phyloP scores from a whole-genome alignment of 179 eudicot species.

The Beta macrorhiza region DNA sequence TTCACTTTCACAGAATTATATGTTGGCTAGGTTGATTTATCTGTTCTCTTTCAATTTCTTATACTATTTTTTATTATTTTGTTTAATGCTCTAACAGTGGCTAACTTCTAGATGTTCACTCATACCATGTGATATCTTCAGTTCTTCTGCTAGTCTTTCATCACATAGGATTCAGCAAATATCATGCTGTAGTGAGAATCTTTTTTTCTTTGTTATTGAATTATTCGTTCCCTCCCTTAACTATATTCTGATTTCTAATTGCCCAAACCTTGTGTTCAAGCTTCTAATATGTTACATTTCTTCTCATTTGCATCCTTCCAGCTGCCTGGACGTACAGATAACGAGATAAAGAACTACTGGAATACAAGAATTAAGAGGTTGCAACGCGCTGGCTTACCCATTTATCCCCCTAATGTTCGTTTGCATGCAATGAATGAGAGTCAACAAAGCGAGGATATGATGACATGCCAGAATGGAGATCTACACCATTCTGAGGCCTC shows the following conservation, averaged over 20 bases:
- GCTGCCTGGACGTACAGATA: conserved; percentile 85
- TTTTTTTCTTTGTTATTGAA: not conserved
- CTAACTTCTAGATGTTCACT: conserved; percentile 20
- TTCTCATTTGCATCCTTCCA: conserved; percentile 25
- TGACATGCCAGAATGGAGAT: conserved; percentile 34
- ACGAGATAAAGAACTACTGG: conserved; percentile 75
- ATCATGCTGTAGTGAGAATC: not conserved
- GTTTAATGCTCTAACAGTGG: conserved; percentile 11
- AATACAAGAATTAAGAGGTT: conserved; percentile 64
- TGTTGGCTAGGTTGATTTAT: not conserved
- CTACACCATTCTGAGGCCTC: conserved; percentile 38
- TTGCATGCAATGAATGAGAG: conserved; percentile 46
- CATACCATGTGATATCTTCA: conserved; percentile 21
- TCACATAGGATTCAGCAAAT: not conserved
- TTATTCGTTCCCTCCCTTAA: not conserved
- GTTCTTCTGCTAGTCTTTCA: conserved; percentile 12
- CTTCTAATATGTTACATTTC: not conserved
- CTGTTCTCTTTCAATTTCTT: conserved; percentile 1
- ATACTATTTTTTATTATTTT: not conserved
- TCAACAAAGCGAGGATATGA: conserved; percentile 44
- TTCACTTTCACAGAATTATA: not conserved
- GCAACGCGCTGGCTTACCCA: conserved; percentile 62
- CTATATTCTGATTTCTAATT: not conserved
- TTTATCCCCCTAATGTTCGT: conserved; percentile 58
- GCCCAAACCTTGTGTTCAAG: conserved; percentile 10